Conservation (phyloP, 495 filamentous ascomycete species). For the Xylaria bambusicola region DNA sequence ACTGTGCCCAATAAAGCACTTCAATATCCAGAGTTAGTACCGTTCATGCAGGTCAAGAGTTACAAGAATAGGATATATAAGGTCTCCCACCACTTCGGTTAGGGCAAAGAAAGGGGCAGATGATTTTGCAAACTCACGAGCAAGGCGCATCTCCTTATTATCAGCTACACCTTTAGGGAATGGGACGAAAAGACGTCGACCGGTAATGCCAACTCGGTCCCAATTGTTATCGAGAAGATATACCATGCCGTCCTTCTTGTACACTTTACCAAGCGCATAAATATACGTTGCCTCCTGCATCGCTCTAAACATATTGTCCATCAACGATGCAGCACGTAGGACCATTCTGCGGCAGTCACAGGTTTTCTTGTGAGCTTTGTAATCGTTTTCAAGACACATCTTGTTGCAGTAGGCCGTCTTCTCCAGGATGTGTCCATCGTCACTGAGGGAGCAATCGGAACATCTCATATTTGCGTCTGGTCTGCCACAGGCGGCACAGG, state of each 20-base stretch:
- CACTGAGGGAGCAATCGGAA: neutral
- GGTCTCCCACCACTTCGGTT: too few relatives aligned
- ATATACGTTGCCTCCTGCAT: conserved; percentile 4
- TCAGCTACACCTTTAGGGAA: conserved; percentile 4
- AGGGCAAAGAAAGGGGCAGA: neutral
- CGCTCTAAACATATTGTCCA: conserved; percentile 1
- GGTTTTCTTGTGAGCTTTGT: neutral
- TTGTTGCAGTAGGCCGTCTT: conserved; percentile 20
- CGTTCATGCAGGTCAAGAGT: neutral
- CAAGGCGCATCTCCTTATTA: neutral
- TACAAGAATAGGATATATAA: neutral
- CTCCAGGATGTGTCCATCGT: neutral
- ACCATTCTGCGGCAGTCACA: conserved; percentile 8
- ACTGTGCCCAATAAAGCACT: conserved; percentile 7
- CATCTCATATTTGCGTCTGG: conserved; percentile 5
- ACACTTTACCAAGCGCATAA: neutral
- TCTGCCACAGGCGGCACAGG: conserved; percentile 12
- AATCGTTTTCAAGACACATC: conserved; percentile 3
- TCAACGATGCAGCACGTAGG: conserved; percentile 1
- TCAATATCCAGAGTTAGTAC: neutral
- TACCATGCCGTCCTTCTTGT: neutral
- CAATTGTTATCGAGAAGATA: neutral
- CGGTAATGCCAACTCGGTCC: conserved; percentile 17
- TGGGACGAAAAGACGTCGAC: conserved; percentile 9
- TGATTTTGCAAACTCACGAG: conserved; percentile 7